These are phyloP conservation scores for sunflower (Helianthus annuus) DNA, from an alignment of 129 eudicot genomes.

Conservation along the genomic window HanXRQr2.0-SUNRISE NC_035444.2:2342429-2342928, in stretches of 20 bases:
- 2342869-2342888: neutral
- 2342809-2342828: constrained; percentile 86
- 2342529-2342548: neutral
- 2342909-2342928: too few species aligned
- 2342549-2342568: too few species aligned
- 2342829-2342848: constrained; percentile 6
- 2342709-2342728: constrained; percentile 61
- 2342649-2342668: constrained; percentile 79
- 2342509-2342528: constrained; percentile 45
- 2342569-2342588: neutral
- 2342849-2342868: neutral
- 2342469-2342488: constrained; percentile 67
- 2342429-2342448: constrained; percentile 73
- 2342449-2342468: constrained; percentile 75
- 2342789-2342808: constrained; percentile 91
- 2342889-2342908: neutral
- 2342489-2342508: constrained; percentile 68
- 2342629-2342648: constrained; percentile 33
- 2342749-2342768: constrained; percentile 98
- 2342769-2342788: constrained; percentile 80
- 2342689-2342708: constrained; percentile 82
- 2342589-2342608: neutral
- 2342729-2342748: constrained; percentile 99
- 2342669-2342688: constrained; percentile 81
- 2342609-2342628: neutral